A percentile compares a stretch with the other conserved stretches of the same genome.
These are phyloP conservation scores for Fusarium tupiense DNA, from an alignment of 2,329 filamentous ascomycete species.

Conservation along the genomic window DNA sequence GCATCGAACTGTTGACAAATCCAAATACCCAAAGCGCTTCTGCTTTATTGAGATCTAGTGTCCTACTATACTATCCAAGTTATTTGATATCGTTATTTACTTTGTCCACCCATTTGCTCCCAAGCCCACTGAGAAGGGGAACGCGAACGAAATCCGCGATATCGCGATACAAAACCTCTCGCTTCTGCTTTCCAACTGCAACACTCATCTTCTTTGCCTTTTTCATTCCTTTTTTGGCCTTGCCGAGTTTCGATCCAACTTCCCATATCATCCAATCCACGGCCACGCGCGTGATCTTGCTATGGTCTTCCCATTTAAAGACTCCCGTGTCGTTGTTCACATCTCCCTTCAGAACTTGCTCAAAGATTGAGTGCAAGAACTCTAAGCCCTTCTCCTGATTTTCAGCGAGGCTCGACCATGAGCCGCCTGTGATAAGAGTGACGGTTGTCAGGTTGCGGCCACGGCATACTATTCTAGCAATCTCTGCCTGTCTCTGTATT, in stretches of 20 bases:
- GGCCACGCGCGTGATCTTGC: not conserved
- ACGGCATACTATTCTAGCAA: constrained; percentile 8
- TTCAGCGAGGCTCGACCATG: not conserved
- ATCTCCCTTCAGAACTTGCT: not conserved
- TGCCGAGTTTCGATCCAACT: constrained; percentile 13
- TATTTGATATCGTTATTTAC: not conserved
- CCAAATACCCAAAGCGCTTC: not conserved
- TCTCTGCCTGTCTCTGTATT: constrained; percentile 2
- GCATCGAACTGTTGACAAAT: not conserved
- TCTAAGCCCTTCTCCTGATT: not conserved
- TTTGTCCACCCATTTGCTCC: constrained; percentile 12
- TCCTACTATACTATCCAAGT: not conserved
- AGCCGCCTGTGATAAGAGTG: not conserved
- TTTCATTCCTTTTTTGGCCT: constrained; percentile 1
- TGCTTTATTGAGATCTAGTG: too few relatives aligned
- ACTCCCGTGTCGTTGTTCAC: too few relatives aligned
- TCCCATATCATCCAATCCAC: not conserved
- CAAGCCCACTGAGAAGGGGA: not conserved
- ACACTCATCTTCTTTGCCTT: constrained; percentile 7
- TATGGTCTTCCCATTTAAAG: constrained; percentile 31
- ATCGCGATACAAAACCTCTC: constrained; percentile 13
- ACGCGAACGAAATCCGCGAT: not conserved
- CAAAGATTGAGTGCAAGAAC: not conserved
- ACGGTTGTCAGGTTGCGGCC: constrained; percentile 7
- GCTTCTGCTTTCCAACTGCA: not conserved